phyloP scores from a whole-genome alignment of 129 eudicot genomes.

The Flaveria linearis region DNA sequence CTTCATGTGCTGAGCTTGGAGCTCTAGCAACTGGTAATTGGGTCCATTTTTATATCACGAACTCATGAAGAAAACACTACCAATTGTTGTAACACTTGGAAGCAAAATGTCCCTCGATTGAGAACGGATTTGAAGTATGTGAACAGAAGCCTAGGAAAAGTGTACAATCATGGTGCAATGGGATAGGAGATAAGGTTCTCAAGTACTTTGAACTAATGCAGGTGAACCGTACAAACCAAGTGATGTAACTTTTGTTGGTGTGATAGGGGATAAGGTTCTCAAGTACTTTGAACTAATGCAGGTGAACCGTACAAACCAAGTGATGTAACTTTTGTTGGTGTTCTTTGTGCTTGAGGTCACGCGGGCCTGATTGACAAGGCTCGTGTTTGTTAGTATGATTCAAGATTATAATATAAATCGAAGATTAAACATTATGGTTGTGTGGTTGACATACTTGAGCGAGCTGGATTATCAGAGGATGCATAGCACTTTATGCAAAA shows the following conservation, averaged over 20 bases:
- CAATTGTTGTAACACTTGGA: conserved; percentile 42
- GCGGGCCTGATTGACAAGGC: no score
- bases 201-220: conserved; percentile 41
- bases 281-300: conserved; percentile 46
- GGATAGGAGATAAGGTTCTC: no score
- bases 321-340: conserved; percentile 52
- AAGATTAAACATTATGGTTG: conserved; percentile 67
- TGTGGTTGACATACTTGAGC: conserved; percentile 66
- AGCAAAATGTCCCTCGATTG: conserved; percentile 36
- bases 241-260: conserved; percentile 52
- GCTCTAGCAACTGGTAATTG: conserved; percentile 44
- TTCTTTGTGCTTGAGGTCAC: conserved; percentile 38
- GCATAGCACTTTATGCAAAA: conserved; percentile 47
- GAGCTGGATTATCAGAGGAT: conserved; percentile 60
- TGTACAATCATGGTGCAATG: no score
- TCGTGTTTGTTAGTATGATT: no score
- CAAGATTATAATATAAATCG: background rate
- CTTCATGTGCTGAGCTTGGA: conserved; percentile 51
- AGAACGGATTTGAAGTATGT: no score
- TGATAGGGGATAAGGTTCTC: no score
- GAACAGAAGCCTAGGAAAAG: no score
- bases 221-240: conserved; percentile 33
- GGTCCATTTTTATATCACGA: conserved; percentile 39
- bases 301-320: conserved; percentile 33
- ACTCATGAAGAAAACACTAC: conserved; percentile 36